A percentile compares a stretch with the other conserved stretches of the same genome.
These are phyloP conservation scores for Acanthamoeba healyi DNA, from an alignment of 208 protist genomes.

Conservation along the genomic window DNA sequence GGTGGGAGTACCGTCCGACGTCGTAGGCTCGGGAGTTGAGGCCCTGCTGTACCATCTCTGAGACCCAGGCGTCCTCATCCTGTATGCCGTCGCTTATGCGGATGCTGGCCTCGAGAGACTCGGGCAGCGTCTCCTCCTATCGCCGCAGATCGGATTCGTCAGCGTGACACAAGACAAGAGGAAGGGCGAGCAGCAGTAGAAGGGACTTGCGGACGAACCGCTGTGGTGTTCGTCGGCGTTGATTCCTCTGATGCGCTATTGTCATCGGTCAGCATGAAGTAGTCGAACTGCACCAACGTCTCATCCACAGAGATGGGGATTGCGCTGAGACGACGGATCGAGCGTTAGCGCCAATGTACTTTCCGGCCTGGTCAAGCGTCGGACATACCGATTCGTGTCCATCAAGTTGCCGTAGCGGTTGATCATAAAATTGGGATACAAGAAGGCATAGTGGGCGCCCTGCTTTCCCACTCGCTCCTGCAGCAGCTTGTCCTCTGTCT, in stretches of 20 bases:
- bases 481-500: neutral
- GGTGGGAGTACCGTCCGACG: slow-evolving; percentile 59
- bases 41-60: slow-evolving; percentile 53
- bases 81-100: slow-evolving; percentile 1
- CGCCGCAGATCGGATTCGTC: neutral
- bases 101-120: slow-evolving; percentile 14
- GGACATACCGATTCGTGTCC: slow-evolving; percentile 69
- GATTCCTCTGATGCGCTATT: neutral
- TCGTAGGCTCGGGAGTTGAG: slow-evolving; percentile 70
- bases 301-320: neutral
- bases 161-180: neutral
- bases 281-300: slow-evolving; percentile 53
- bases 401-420: slow-evolving; percentile 77
- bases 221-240: neutral
- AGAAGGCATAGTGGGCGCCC: slow-evolving; percentile 67
- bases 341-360: no score
- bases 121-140: neutral
- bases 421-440: slow-evolving; percentile 78
- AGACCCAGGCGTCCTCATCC: slow-evolving; percentile 72
- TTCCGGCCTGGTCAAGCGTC: no score
- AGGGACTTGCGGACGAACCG: neutral
- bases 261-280: neutral
- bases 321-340: no score
- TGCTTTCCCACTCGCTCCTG: slow-evolving; percentile 5
- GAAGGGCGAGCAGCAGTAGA: neutral